These are phyloP conservation scores for Violaceomyces palustris DNA, from an alignment of 1,284 basidiomycete species.

Conservation along the genomic window DNA sequence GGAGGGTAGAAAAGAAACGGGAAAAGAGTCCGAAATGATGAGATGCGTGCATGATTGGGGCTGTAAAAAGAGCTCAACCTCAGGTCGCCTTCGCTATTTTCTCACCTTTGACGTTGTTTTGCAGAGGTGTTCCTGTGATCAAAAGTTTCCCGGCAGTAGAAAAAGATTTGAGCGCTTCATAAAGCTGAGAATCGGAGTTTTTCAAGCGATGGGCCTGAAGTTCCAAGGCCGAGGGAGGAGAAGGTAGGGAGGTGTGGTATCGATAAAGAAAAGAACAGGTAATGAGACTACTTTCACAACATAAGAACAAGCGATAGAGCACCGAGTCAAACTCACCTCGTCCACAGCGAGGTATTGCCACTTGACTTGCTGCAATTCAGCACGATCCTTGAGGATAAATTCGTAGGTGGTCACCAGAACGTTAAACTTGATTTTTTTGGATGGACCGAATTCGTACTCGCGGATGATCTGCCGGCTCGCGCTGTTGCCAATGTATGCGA, in stretches of 20 bases:
- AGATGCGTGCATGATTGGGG: too few relatives aligned
- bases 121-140: conserved; percentile 95
- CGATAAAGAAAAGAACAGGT: too few relatives aligned
- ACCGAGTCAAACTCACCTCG: conserved; percentile 63
- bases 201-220: conserved; percentile 97
- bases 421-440: conserved; percentile 80
- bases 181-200: conserved; percentile 94
- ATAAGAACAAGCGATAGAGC: not conserved
- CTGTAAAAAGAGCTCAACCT: conserved; percentile 25
- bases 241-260: too few relatives aligned
- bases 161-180: conserved; percentile 87
- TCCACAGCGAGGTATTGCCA: conserved; percentile 99
- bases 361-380: conserved; percentile 80
- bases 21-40: not conserved
- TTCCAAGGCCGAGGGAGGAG: conserved; percentile 53
- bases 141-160: conserved; percentile 83
- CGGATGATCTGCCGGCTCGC: conserved; percentile 67
- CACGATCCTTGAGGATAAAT: conserved; percentile 97
- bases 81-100: too few relatives aligned
- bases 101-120: conserved; percentile 99
- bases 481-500: conserved; percentile 96
- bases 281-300: too few relatives aligned
- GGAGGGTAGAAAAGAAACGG: conserved; percentile 1
- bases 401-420: conserved; percentile 96
- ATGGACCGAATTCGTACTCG: conserved; percentile 80